Percentiles rank a stretch among this genome's conserved stretches.
Conservation (phyloP, 257 asterid genomes). For the Primulina huaijiensis region DNA sequence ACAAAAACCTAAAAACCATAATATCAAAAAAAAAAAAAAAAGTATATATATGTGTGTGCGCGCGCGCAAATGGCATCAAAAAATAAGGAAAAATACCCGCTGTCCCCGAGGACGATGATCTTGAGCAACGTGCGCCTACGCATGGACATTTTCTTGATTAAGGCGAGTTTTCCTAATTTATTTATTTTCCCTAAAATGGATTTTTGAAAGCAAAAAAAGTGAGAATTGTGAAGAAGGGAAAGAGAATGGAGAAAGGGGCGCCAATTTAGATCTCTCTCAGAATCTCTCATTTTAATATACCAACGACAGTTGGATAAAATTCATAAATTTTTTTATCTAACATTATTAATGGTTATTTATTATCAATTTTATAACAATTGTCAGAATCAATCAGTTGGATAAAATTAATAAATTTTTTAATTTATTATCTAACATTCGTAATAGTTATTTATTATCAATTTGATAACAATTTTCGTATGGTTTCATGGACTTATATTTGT, state of each 20-base stretch:
- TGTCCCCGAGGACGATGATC: slow-evolving; percentile 97
- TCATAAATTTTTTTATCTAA: not conserved
- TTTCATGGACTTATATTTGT: too few species aligned
- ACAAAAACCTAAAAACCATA: slow-evolving; percentile 2
- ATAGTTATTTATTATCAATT: too few species aligned
- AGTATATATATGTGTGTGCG: not conserved
- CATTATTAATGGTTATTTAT: too few species aligned
- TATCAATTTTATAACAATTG: too few species aligned
- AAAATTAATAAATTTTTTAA: too few species aligned
- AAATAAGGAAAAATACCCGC: slow-evolving; percentile 57
- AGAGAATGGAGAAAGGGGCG: slow-evolving; percentile 57
- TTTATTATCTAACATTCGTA: too few species aligned
- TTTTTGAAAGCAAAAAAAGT: slow-evolving; percentile 3
- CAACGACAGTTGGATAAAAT: not conserved
- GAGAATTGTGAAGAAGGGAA: slow-evolving; percentile 21
- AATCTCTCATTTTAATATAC: slow-evolving; percentile 19
- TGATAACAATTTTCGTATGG: too few species aligned
- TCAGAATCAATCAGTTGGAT: too few species aligned
- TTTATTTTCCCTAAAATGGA: too few species aligned
- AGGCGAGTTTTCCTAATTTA: not conserved
- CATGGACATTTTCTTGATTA: slow-evolving; percentile 58
- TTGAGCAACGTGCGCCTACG: slow-evolving; percentile 93
- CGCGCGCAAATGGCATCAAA: slow-evolving; percentile 6
- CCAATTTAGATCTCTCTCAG: slow-evolving; percentile 71
- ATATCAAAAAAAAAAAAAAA: not conserved